These are phyloP conservation scores for Aspergillus diversus DNA, from an alignment of 495 filamentous ascomycete species.

Conservation along the genomic window DNA sequence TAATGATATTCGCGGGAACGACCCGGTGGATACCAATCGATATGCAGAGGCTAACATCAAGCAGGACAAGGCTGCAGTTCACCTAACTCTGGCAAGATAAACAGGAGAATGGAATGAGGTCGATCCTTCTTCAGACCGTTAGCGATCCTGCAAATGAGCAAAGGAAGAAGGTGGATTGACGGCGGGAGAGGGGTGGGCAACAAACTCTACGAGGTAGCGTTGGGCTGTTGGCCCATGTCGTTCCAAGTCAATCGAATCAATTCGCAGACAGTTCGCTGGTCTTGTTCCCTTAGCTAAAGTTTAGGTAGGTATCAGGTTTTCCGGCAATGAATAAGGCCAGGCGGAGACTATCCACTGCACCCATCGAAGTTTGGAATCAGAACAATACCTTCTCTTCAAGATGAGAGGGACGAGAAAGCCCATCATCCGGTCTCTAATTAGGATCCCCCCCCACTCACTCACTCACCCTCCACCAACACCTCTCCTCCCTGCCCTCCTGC, in stretches of 20 bases:
- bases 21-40: constrained; percentile 4
- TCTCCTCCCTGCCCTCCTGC: constrained; percentile 7
- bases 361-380: too few relatives aligned
- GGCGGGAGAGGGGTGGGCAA: too few relatives aligned
- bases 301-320: too few relatives aligned
- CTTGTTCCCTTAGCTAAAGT: too few relatives aligned
- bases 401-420: too few relatives aligned
- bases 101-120: not conserved
- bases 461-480: not conserved
- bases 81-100: not conserved
- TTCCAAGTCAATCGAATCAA: constrained; percentile 5
- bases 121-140: constrained; percentile 16
- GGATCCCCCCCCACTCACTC: not conserved
- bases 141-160: constrained; percentile 15
- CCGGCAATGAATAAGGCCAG: not conserved
- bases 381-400: too few relatives aligned
- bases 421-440: constrained; percentile 5
- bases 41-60: not conserved
- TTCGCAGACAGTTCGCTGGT: not conserved
- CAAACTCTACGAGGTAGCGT: too few relatives aligned
- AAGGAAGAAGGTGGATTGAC: not conserved
- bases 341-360: not conserved
- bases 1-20: constrained; percentile 4
- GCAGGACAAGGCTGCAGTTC: constrained; percentile 3
- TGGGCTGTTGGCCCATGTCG: not conserved